phyloP scores from a whole-genome alignment of 176 grass and related monocot genomes.

The Coix lacrymajobi region DNA sequence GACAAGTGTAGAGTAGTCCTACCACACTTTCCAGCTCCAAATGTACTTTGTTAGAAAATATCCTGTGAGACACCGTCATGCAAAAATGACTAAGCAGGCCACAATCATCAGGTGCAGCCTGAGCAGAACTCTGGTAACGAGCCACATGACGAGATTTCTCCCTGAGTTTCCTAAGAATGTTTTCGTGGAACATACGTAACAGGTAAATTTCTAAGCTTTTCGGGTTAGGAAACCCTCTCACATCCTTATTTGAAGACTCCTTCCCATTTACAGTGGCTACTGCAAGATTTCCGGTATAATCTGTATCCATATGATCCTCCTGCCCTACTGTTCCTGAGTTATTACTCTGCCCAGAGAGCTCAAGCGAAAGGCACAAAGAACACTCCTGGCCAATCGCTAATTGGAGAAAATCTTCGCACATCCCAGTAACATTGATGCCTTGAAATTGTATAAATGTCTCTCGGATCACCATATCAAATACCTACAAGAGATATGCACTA shows the following conservation, averaged over 20 bases:
- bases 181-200: conserved; percentile 74
- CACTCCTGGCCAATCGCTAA: conserved; percentile 83
- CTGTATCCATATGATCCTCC: conserved; percentile 26
- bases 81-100: conserved; percentile 65
- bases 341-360: conserved; percentile 37
- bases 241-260: conserved; percentile 15
- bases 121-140: conserved; percentile 21
- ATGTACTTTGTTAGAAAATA: conserved; percentile 85
- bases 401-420: conserved; percentile 87
- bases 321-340: conserved; percentile 29
- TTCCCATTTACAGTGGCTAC: conserved; percentile 48
- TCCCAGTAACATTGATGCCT: conserved; percentile 86
- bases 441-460: conserved; percentile 62
- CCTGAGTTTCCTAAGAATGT: conserved; percentile 48
- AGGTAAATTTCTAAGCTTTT: conserved; percentile 72
- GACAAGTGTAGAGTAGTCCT: conserved; percentile 24
- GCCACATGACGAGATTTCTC: conserved; percentile 38
- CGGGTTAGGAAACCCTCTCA: conserved; percentile 44
- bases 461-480: conserved; percentile 84
- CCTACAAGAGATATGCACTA: conserved; percentile 33
- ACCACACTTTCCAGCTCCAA: conserved; percentile 80
- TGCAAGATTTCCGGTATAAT: conserved; percentile 35
- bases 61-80: conserved; percentile 75
- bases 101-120: conserved; percentile 37
- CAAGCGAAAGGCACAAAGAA: conserved; percentile 71